These are phyloP conservation scores for Fusarium temperatum DNA, from an alignment of 2,329 filamentous ascomycete genomes.

Conservation along the genomic window DNA sequence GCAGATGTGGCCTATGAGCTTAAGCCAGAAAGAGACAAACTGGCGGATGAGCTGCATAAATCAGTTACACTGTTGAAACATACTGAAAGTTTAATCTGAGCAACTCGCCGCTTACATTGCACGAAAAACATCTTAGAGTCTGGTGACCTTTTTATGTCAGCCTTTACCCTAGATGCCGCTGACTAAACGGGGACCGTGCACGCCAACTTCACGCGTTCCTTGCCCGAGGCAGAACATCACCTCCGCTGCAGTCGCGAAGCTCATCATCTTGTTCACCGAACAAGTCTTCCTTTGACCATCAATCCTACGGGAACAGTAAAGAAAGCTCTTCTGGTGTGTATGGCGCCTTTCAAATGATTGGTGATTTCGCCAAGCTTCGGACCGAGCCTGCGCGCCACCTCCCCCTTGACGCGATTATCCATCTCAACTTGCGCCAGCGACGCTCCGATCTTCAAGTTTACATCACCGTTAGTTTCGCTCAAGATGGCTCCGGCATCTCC, in stretches of 20 bases:
- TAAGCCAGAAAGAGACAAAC: conserved; percentile 18
- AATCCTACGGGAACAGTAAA: conserved; percentile 17
- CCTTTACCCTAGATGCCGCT: not conserved
- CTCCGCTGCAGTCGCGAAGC: conserved; percentile 39
- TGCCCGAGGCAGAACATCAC: conserved; percentile 10
- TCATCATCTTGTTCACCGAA: conserved; percentile 43
- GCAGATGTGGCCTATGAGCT: conserved; percentile 5
- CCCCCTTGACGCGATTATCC: conserved; percentile 41
- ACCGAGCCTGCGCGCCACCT: conserved; percentile 46
- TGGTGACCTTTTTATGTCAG: not conserved
- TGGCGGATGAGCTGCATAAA: conserved; percentile 9
- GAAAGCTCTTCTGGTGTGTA: conserved; percentile 9
- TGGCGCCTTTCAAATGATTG: conserved; percentile 41
- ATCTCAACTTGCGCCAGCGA: conserved; percentile 30
- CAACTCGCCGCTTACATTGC: not conserved
- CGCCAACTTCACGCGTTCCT: conserved; percentile 53
- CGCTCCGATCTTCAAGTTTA: conserved; percentile 14
- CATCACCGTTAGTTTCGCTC: conserved; percentile 18
- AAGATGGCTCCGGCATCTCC: conserved; percentile 49
- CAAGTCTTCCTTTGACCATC: conserved; percentile 30
- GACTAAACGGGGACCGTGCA: conserved; percentile 43
- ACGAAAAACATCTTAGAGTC: not conserved
- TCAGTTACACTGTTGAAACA: not conserved
- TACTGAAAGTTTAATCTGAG: not conserved
- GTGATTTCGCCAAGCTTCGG: conserved; percentile 42